A percentile compares a stretch with the other conserved stretches of the same genome.
phyloP scores from a whole-genome alignment of 2,329 filamentous ascomycete genomes.

The Tolypocladium inflatum region DNA sequence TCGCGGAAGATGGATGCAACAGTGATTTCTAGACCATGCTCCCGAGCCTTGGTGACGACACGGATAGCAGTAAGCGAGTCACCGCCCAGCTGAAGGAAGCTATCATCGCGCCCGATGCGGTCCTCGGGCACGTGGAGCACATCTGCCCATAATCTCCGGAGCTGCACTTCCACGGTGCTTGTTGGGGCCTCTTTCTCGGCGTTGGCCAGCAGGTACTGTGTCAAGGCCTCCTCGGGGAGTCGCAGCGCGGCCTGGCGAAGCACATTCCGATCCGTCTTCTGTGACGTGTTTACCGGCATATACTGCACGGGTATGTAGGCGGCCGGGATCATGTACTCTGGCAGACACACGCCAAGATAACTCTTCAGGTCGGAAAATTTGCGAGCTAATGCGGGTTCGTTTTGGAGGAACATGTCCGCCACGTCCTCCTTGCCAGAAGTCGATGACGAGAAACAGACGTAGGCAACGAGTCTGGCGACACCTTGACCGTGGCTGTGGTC shows the following conservation, averaged over 20 bases:
- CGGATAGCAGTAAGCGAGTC: constrained; percentile 13
- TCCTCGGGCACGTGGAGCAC: constrained; percentile 4
- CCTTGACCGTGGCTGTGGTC: not conserved
- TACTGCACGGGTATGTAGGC: constrained; percentile 1
- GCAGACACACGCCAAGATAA: not conserved
- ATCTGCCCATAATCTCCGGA: constrained; percentile 8
- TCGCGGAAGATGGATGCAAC: too few species aligned
- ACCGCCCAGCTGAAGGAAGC: constrained; percentile 11
- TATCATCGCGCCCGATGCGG: constrained; percentile 7
- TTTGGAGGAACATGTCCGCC: too few species aligned
- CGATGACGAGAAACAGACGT: not conserved
- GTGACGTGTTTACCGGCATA: constrained; percentile 3
- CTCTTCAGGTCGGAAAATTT: not conserved
- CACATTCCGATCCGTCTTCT: constrained; percentile 4
- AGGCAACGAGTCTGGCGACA: not conserved
- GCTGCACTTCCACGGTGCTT: constrained; percentile 1
- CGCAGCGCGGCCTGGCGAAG: not conserved
- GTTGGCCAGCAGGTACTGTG: not conserved
- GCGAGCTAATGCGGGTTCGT: too few species aligned
- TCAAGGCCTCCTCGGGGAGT: not conserved
- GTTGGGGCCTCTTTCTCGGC: not conserved
- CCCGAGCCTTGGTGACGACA: constrained; percentile 2
- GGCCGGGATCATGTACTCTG: constrained; percentile 2
- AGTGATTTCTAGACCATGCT: not conserved
- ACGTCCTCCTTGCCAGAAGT: too few species aligned